A percentile compares a stretch with the other conserved stretches of the same genome.
Evolutionary conservation across 2,329 filamentous ascomycete genomes (phyloP).

Genomic region (Allantophomopsis cytisporea): DNA sequence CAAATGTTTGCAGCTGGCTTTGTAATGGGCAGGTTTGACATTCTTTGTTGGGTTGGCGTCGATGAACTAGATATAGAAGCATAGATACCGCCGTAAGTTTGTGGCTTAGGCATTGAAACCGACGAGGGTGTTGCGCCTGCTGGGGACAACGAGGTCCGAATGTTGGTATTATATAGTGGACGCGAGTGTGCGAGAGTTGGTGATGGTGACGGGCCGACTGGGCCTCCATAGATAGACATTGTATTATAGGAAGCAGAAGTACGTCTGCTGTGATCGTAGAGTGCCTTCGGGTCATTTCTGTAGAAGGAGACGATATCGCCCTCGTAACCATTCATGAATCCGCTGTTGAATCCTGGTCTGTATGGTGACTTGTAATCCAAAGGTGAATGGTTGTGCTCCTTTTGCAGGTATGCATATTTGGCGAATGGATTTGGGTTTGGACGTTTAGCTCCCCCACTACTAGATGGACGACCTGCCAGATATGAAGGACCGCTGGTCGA

Average conservation of each 20-base stretch:
- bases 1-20: constrained; percentile 5
- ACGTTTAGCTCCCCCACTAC: not conserved
- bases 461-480: not conserved
- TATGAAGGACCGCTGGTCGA: constrained; percentile 1
- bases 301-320: constrained; percentile 20
- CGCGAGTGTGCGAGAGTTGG: no score
- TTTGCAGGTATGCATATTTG: constrained; percentile 37
- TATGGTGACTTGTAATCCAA: constrained; percentile 47
- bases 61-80: not conserved
- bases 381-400: constrained; percentile 43
- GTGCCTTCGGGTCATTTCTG: constrained; percentile 1
- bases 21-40: constrained; percentile 2
- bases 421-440: constrained; percentile 13
- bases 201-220: no score
- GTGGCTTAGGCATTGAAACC: constrained; percentile 2
- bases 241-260: constrained; percentile 4
- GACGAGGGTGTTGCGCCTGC: constrained; percentile 4
- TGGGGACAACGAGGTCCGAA: not conserved
- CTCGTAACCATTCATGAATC: constrained; percentile 49
- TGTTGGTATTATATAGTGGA: no score
- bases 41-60: constrained; percentile 4
- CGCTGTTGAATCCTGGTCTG: constrained; percentile 29
- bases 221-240: no score
- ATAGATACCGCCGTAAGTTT: not conserved
- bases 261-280: not conserved